These are phyloP conservation scores for Phytophthora cryptogea DNA, from an alignment of 352 stramenopile genomes.

Conservation along the genomic window DNA sequence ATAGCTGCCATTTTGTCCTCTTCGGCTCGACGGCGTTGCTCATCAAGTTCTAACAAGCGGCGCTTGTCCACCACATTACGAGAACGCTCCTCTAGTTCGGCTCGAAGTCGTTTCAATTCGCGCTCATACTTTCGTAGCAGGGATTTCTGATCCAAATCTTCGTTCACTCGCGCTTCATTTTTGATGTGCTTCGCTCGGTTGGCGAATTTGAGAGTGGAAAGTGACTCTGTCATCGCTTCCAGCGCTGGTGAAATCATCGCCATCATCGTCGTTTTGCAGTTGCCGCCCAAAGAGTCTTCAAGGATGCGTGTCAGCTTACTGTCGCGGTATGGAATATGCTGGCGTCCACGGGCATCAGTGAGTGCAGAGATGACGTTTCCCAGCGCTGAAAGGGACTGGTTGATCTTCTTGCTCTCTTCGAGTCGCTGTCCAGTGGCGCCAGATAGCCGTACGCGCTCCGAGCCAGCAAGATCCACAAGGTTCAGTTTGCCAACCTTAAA, in stretches of 20 bases:
- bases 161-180: conserved; percentile 90
- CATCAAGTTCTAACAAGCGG: conserved; percentile 88
- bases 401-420: conserved; percentile 94
- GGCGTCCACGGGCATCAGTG: conserved; percentile 81
- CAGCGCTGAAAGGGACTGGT: conserved; percentile 89
- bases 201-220: conserved; percentile 95
- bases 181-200: conserved; percentile 94
- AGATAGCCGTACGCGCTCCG: conserved; percentile 88
- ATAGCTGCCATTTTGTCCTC: conserved; percentile 96
- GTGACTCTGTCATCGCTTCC: conserved; percentile 89
- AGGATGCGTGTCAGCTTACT: conserved; percentile 94
- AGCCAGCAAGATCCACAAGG: conserved; percentile 92
- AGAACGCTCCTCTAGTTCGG: conserved; percentile 92
- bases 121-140: conserved; percentile 94
- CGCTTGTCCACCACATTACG: conserved; percentile 94
- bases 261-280: conserved; percentile 97
- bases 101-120: conserved; percentile 92
- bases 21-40: conserved; percentile 89
- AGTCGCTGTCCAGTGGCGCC: conserved; percentile 87
- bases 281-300: conserved; percentile 87
- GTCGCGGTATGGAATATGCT: conserved; percentile 95
- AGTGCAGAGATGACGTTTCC: conserved; percentile 92
- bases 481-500: conserved; percentile 96
- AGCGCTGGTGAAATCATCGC: conserved; percentile 94
- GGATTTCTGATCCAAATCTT: conserved; percentile 94